Evolutionary conservation across 257 asterid genomes (phyloP).

Genomic region (Solanum paucissectum): DNA sequence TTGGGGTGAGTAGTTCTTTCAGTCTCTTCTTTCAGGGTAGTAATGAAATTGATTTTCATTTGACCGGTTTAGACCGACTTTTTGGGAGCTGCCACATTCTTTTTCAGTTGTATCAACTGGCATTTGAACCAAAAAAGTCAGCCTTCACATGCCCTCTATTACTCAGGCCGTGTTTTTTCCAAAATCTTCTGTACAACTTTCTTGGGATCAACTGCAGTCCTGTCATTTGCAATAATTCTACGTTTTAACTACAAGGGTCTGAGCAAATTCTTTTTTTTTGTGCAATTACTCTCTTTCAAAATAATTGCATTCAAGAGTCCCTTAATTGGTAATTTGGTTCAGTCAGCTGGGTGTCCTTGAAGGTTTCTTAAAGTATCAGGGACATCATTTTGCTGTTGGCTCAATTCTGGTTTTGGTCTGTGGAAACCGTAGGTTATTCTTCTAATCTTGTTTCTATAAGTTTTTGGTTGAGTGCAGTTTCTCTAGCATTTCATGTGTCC

Average conservation of each 20-base stretch:
- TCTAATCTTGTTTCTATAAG: background rate
- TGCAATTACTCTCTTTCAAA: background rate
- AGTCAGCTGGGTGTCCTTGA: background rate
- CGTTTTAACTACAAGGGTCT: background rate
- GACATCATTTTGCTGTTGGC: background rate
- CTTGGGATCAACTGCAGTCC: background rate
- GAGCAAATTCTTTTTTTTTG: background rate
- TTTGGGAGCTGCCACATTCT: background rate
- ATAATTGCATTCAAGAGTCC: background rate
- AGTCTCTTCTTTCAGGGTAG: background rate
- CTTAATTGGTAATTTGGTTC: background rate
- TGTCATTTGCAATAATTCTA: background rate
- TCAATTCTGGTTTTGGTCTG: background rate
- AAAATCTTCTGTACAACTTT: background rate
- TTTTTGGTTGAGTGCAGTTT: background rate
- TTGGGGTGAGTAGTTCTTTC: slow-evolving; percentile 60
- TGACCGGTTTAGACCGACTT: background rate
- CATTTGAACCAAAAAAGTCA: background rate
- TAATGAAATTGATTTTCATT: background rate
- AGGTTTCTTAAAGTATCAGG: background rate
- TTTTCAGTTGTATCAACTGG: background rate
- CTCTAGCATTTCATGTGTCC: background rate
- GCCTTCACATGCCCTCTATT: background rate
- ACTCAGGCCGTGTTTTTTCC: background rate
- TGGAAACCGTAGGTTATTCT: background rate